A percentile compares a stretch with the other conserved stretches of the same genome.
Conservation (phyloP, 176 grass and related monocot genomes). For the Aegilops speltoides region DNA sequence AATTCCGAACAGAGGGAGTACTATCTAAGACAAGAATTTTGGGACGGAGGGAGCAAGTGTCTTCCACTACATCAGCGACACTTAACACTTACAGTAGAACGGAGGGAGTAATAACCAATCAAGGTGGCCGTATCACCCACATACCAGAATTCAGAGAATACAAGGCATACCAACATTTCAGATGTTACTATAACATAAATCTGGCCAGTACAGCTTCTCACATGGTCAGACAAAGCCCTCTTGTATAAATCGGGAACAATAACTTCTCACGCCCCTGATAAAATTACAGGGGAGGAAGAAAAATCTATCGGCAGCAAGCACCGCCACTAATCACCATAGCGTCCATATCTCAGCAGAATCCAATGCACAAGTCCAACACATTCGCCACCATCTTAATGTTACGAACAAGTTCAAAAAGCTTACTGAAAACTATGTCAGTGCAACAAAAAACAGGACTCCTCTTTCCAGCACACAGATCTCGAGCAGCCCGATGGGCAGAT, state of each 20-base stretch:
- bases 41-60: too few species aligned
- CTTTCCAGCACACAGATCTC: constrained; percentile 27
- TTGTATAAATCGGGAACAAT: constrained; percentile 20
- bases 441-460: background rate
- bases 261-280: constrained; percentile 14
- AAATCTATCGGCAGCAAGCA: constrained; percentile 11
- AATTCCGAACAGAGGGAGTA: too few species aligned
- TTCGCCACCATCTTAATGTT: constrained; percentile 21
- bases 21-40: too few species aligned
- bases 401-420: background rate
- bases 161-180: background rate
- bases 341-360: constrained; percentile 34
- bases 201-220: constrained; percentile 15
- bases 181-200: background rate
- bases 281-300: constrained; percentile 29
- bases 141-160: background rate
- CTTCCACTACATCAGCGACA: too few species aligned
- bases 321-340: constrained; percentile 19
- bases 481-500: background rate
- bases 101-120: background rate
- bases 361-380: background rate
- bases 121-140: background rate
- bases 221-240: constrained; percentile 21
- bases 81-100: too few species aligned
- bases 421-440: constrained; percentile 16